Evolutionary conservation across 2,329 filamentous ascomycete genomes (phyloP).

Genomic region (Camptophora hylomeconis): DNA sequence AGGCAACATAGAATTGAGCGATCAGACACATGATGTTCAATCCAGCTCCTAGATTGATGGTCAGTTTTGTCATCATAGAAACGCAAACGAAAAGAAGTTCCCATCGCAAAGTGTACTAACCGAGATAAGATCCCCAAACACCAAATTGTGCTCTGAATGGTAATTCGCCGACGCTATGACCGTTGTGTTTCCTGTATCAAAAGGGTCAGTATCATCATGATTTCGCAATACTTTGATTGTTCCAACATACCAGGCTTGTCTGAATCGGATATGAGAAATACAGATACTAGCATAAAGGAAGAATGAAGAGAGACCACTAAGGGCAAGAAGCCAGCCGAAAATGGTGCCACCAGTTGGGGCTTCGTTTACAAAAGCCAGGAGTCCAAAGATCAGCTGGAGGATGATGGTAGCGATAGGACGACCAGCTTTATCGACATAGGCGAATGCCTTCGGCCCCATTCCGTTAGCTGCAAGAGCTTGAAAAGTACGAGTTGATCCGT

Average conservation of each 20-base stretch:
- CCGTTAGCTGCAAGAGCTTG: constrained; percentile 78
- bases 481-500: constrained; percentile 80
- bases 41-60: too few relatives aligned
- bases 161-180: constrained; percentile 60
- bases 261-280: constrained; percentile 68
- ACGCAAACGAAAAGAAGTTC: constrained; percentile 59
- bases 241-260: constrained; percentile 57
- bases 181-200: constrained; percentile 46
- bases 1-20: constrained; percentile 80
- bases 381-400: constrained; percentile 53
- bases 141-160: constrained; percentile 74
- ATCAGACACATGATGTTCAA: constrained; percentile 60
- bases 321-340: constrained; percentile 67
- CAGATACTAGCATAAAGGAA: constrained; percentile 49
- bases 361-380: constrained; percentile 65
- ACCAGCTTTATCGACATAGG: constrained; percentile 71
- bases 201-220: too few relatives aligned
- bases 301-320: constrained; percentile 62
- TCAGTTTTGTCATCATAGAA: constrained; percentile 33
- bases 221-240: too few relatives aligned
- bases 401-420: constrained; percentile 64
- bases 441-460: constrained; percentile 63
- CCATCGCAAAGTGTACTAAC: too few relatives aligned
- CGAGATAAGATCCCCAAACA: constrained; percentile 65
- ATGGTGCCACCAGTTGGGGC: constrained; percentile 32